A percentile compares a stretch with the other conserved stretches of the same genome.
Conservation (phyloP, 208 protist genomes). For the Herpetomonas samuelpessoai region DNA sequence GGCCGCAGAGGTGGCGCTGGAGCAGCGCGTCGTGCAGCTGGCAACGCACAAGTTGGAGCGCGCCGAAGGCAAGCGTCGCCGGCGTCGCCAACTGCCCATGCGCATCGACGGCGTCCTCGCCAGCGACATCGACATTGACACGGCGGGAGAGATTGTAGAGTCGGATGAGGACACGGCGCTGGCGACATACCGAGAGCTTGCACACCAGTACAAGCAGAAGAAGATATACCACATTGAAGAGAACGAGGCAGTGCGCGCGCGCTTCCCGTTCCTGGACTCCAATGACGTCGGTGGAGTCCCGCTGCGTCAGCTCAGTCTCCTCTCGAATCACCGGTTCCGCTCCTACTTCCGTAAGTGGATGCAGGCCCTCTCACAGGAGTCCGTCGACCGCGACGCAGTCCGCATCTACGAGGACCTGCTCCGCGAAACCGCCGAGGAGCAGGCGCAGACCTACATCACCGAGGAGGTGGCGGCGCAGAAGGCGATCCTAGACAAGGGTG, state of each 20-base stretch:
- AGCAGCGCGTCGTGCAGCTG: conserved; percentile 20
- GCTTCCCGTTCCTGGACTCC: conserved; percentile 63
- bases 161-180: conserved; percentile 17
- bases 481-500: not conserved
- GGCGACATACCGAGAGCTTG: conserved; percentile 11
- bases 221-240: conserved; percentile 39
- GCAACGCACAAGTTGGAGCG: conserved; percentile 18
- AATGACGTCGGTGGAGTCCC: conserved; percentile 56
- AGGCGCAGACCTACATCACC: conserved; percentile 12
- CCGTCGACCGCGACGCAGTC: conserved; percentile 48
- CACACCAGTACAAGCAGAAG: conserved; percentile 16
- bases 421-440: conserved; percentile 41
- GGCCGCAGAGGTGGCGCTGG: conserved; percentile 18
- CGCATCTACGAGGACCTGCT: conserved; percentile 67
- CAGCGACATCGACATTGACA: conserved; percentile 28
- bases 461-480: conserved; percentile 19
- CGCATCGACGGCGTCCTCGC: conserved; percentile 45
- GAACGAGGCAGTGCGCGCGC: conserved; percentile 60
- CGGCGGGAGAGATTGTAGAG: conserved; percentile 16
- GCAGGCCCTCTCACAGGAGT: conserved; percentile 27
- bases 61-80: conserved; percentile 10
- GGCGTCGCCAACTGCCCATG: conserved; percentile 19
- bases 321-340: conserved; percentile 21
- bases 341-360: conserved; percentile 47
- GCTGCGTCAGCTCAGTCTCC: conserved; percentile 39